Evolutionary conservation across 768 basidiomycete species (phyloP).

Genomic region (Xerocomellus intermedius): DNA sequence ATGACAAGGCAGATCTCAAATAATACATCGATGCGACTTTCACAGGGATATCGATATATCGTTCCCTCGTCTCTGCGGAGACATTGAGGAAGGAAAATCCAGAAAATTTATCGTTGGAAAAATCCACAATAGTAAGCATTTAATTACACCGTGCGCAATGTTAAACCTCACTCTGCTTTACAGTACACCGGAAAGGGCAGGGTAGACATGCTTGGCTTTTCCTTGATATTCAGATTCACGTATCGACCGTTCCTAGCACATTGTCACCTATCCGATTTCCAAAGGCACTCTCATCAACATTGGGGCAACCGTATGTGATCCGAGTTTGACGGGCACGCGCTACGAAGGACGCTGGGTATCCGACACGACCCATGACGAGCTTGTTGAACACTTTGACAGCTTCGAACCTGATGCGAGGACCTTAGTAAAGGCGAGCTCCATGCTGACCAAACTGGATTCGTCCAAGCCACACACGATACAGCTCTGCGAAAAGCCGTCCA

Average conservation of each 20-base stretch:
- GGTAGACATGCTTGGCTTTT: neutral
- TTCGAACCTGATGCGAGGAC: conserved; percentile 38
- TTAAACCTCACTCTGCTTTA: conserved; percentile 9
- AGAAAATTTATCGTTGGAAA: conserved; percentile 18
- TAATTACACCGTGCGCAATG: neutral
- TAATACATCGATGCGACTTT: conserved; percentile 34
- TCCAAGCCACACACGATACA: conserved; percentile 3
- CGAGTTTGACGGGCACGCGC: conserved; percentile 27
- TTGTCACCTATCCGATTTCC: conserved; percentile 40
- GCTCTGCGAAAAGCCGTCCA: conserved; percentile 37
- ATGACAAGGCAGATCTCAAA: neutral
- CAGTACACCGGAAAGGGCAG: conserved; percentile 16
- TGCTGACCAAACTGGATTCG: neutral
- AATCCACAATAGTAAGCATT: conserved; percentile 21
- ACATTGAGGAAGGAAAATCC: conserved; percentile 27
- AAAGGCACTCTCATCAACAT: conserved; percentile 38
- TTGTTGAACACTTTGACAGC: conserved; percentile 27
- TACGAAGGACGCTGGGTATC: conserved; percentile 35
- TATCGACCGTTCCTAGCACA: conserved; percentile 28
- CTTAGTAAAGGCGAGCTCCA: conserved; percentile 27
- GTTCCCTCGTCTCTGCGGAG: conserved; percentile 37
- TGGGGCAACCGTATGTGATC: conserved; percentile 31
- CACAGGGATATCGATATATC: conserved; percentile 42
- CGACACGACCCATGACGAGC: conserved; percentile 32
- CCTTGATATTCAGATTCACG: neutral